Base-by-base conservation (phyloP, 345 rosid species). In the Salix udensis region DNA sequence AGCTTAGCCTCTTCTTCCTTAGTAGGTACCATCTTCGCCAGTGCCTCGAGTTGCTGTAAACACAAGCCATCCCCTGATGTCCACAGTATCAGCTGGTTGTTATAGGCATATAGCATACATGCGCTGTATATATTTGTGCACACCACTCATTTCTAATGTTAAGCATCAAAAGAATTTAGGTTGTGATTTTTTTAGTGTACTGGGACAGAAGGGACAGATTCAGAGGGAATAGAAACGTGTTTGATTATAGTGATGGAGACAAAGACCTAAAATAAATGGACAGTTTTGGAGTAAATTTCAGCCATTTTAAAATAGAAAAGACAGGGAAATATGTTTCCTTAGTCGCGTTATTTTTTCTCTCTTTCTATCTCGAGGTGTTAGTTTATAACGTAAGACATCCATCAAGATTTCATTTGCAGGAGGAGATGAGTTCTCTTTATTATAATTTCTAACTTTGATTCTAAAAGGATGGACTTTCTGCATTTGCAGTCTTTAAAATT, bases 1-100 rank as follows among this genome's bases (percentile, higher is more conserved):
- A 96, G 89, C 83, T 93, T 93, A 28, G 79, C 18, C 62, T 92
- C 98, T 86, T 96, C 99, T 87, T 96, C 99, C 78, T 96, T 91
- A 10, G 92, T 93, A 1, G 97, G 98, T 16, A 86, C 95, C 98
- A 96, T 93, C 84, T 82, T 96, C 78, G 87, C 91, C 80, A 96
- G 85, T 39, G 99, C 99, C 83, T 96, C 99, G 46, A 96, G 78
- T 79, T 93, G 92, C 78, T 92, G 98, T 72, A 89, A 84, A 44
- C 85, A 82, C 79, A 96, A 88, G 0, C 97, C 95, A 30, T 80
- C 86, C 74, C 98, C 99, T 96, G 80, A 40, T 70, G 66, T 46
- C 66, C 61, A n/a, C 21, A 46, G 26, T 60, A n/a, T 68, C 4
- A 40, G 14, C 13, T n/a, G 24, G 28, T 55, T 68, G 30, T 40